These are phyloP conservation scores for Sutorius eximius DNA, from an alignment of 1,284 basidiomycete species.

Conservation along the genomic window DNA sequence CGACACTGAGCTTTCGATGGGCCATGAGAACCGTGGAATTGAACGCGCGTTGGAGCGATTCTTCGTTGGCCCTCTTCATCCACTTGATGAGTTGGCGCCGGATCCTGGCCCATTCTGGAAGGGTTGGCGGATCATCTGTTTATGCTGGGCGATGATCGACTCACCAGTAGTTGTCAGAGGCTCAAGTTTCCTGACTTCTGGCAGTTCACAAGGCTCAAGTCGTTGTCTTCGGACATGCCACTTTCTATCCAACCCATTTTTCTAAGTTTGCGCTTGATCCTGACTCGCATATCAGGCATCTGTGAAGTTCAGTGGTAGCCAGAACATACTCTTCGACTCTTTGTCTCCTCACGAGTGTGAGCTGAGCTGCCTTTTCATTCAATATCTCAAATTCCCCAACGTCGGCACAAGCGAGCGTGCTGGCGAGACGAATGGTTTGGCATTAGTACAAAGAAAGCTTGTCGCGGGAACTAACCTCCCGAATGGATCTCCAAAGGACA, in stretches of 20 bases:
- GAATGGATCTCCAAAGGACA: neutral
- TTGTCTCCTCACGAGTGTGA: slow-evolving; percentile 3
- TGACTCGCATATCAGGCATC: slow-evolving; percentile 4
- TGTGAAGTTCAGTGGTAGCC: neutral
- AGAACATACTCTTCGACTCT: slow-evolving; percentile 10
- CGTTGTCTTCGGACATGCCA: neutral
- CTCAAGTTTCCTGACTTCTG: slow-evolving; percentile 12
- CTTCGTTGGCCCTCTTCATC: neutral
- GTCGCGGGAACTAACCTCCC: neutral
- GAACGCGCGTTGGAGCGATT: neutral
- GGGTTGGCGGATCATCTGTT: neutral
- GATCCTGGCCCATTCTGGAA: slow-evolving; percentile 17
- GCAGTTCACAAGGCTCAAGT: neutral
- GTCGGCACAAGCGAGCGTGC: slow-evolving; percentile 7
- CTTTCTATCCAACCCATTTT: neutral
- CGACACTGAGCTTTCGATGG: neutral
- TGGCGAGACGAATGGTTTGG: neutral
- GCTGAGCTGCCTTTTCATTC: neutral
- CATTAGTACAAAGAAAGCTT: neutral
- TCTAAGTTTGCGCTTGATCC: slow-evolving; percentile 4
- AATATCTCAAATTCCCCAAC: slow-evolving; percentile 7
- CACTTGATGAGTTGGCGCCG: neutral
- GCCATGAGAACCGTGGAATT: neutral
- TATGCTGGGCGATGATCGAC: neutral
- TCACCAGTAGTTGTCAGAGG: slow-evolving; percentile 15